Evolutionary conservation across 1,284 basidiomycete species (phyloP), one percentile per base, ranked within the genome.

Genomic region (Cryptococcus jaspeensis): DNA sequence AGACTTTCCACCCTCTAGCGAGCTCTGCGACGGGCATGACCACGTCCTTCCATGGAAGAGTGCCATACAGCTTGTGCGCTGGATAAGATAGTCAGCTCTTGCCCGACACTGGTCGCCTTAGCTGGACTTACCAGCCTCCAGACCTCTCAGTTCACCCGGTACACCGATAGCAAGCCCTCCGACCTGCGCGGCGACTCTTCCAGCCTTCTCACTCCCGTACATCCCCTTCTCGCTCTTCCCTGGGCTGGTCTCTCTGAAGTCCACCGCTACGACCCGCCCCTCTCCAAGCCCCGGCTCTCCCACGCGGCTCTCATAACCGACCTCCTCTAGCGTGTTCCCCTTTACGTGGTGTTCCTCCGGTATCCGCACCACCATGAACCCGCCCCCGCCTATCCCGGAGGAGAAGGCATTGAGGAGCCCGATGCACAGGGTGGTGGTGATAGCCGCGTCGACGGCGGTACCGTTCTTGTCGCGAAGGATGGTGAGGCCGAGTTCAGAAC

Each of bases 331-430:
- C 25, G 43, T 58, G 37, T 46, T 51, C 38, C 39, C 50, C 4
- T 41, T 28, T 4, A 44, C 35, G 9, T n/a, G 8, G 42, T 59
- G 51, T 4, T 51, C 58, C 18, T 61, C 53, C 2, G 92, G 90
- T 8, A 93, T 80, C 20, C 91, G 86, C 43, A 97, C 82, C 35
- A 87, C 86, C 86, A 95, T 91, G 72, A 94, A 93, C 0, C 93
- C 93, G 28, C 92, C 93, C 1, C 92, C 92, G 20, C 91, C 92
- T 49, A 96, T 89, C 2, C 92, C 81, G 8, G 78, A 77, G 81
- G 88, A 89, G 75, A 94, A 96, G 83, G 90, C 89, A 73, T 92
- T 92, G 53, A 91, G 83, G 1, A 92, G 87, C 3, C 92, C 92
- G 39, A 85, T 83, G 71, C 93, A 96, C 35, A 96, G 80, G 1